A percentile compares a stretch with the other conserved stretches of the same genome.
Conservation (phyloP, 345 rosid genomes). For the Sonneratia alba region DNA sequence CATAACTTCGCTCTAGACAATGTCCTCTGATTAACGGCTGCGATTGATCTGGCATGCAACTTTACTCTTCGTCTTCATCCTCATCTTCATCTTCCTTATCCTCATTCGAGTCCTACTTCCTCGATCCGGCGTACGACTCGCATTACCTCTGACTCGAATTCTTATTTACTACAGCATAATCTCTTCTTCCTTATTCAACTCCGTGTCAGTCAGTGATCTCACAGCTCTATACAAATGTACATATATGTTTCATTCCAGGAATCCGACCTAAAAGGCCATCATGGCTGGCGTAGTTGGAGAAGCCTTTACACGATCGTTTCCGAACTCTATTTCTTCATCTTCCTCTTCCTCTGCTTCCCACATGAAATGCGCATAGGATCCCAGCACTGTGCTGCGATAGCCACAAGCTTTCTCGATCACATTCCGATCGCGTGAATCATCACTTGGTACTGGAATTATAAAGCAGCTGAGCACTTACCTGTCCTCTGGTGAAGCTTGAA, state of each 20-base stretch:
- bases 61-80: too few species aligned
- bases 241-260: not conserved
- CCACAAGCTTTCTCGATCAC: not conserved
- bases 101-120: too few species aligned
- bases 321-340: conserved; percentile 18
- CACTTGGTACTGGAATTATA: not conserved
- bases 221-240: not conserved
- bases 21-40: too few species aligned
- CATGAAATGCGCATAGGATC: conserved; percentile 78
- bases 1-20: too few species aligned
- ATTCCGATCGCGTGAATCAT: not conserved
- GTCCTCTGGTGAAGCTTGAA: conserved; percentile 58
- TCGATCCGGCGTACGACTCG: too few species aligned
- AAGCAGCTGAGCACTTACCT: conserved; percentile 24
- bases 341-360: conserved; percentile 77
- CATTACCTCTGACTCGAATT: too few species aligned
- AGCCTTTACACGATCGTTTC: conserved; percentile 4
- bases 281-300: conserved; percentile 27
- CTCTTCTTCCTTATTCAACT: not conserved
- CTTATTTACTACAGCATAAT: not conserved
- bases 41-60: too few species aligned
- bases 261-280: conserved; percentile 13
- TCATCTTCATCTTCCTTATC: too few species aligned
- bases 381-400: conserved; percentile 55
- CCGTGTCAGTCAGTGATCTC: not conserved